Evolutionary conservation across 164 flowering plant species (phyloP).

Genomic region (Magnolia kwangsiensis): DNA sequence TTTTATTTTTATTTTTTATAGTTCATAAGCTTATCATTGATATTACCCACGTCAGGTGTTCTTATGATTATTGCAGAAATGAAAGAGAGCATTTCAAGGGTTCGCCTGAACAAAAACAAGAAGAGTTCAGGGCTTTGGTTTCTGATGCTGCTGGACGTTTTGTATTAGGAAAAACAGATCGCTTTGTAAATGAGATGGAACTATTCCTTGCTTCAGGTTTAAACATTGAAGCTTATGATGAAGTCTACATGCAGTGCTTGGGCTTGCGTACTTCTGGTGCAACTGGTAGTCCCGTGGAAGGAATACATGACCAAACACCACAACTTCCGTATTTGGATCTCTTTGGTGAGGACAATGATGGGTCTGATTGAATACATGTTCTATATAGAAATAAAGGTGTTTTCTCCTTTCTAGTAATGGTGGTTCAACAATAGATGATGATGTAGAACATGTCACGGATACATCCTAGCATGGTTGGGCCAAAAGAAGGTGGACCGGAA

Average conservation of each 20-base stretch:
- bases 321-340: conserved; percentile 38
- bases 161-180: conserved; percentile 50
- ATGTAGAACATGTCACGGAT: too few species aligned
- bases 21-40: too few species aligned
- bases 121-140: conserved; percentile 50
- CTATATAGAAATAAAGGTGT: neutral
- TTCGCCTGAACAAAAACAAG: conserved; percentile 33
- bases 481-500: too few species aligned
- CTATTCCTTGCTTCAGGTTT: conserved; percentile 79
- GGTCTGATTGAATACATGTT: neutral
- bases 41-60: neutral
- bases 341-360: conserved; percentile 58
- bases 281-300: conserved; percentile 19
- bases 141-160: conserved; percentile 71
- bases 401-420: neutral
- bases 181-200: conserved; percentile 72
- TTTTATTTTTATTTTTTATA: too few species aligned
- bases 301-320: conserved; percentile 14
- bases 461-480: too few species aligned
- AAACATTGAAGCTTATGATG: conserved; percentile 72
- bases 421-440: neutral
- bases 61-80: conserved; percentile 27
- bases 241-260: conserved; percentile 52
- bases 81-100: conserved; percentile 14
- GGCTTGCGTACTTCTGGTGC: conserved; percentile 33